Evolutionary conservation across 1,284 basidiomycete genomes (phyloP).

Genomic region (Cutaneotrichosporon cavernicola): DNA sequence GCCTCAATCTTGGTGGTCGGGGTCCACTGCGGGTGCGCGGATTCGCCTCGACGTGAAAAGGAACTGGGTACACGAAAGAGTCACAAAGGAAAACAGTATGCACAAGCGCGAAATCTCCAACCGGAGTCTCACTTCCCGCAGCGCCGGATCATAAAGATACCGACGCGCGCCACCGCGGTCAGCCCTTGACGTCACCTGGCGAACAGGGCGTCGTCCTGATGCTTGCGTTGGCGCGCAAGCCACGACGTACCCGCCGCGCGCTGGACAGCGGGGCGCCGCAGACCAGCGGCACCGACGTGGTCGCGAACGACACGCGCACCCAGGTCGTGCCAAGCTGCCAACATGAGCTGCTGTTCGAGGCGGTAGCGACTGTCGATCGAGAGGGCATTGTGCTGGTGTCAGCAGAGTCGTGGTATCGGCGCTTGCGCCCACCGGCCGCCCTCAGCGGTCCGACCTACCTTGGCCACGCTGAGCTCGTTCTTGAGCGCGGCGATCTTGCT

Average conservation of each 20-base stretch:
- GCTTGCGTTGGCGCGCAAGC: slow-evolving; percentile 63
- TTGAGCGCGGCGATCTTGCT: slow-evolving; percentile 69
- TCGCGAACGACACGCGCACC: slow-evolving; percentile 66
- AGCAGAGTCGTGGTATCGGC: not conserved
- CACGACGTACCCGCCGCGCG: slow-evolving; percentile 60
- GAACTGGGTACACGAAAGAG: slow-evolving; percentile 2
- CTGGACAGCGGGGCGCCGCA: slow-evolving; percentile 42
- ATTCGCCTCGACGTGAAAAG: not conserved
- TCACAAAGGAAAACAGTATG: not conserved
- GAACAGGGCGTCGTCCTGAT: slow-evolving; percentile 40
- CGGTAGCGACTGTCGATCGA: slow-evolving; percentile 58
- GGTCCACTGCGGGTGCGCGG: slow-evolving; percentile 3
- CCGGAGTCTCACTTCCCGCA: slow-evolving; percentile 16
- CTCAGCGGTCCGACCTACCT: slow-evolving; percentile 53
- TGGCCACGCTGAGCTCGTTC: slow-evolving; percentile 65
- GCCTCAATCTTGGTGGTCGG: not conserved
- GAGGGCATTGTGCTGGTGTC: slow-evolving; percentile 14
- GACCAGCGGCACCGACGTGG: slow-evolving; percentile 33
- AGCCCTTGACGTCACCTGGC: slow-evolving; percentile 25
- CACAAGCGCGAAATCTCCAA: slow-evolving; percentile 17
- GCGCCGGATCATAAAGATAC: slow-evolving; percentile 14
- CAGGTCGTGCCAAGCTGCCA: slow-evolving; percentile 67
- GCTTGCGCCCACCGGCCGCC: not conserved
- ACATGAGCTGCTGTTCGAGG: slow-evolving; percentile 75
- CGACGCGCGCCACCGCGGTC: slow-evolving; percentile 22